Evolutionary conservation across 177 flowering plant species (phyloP).

Genomic region (Vitis hybrid): DNA sequence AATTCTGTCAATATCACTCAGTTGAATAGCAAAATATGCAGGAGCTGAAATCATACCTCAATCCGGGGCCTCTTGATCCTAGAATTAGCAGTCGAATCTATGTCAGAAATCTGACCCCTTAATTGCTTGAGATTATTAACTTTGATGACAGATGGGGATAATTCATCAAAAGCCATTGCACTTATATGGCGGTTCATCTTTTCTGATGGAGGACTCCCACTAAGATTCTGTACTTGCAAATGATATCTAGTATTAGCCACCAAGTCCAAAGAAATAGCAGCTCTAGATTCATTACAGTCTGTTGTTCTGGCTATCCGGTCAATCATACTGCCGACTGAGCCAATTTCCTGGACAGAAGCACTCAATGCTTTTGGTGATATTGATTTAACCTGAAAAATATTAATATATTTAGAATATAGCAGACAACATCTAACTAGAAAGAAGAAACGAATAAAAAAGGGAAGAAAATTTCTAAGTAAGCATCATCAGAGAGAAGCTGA

Average conservation of each 20-base stretch:
- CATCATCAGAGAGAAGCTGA: background rate
- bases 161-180: background rate
- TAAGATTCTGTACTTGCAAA: background rate
- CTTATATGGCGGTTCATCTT: background rate
- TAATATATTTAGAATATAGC: background rate
- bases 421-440: background rate
- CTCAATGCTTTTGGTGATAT: slow-evolving; percentile 1
- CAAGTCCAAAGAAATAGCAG: background rate
- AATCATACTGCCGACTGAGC: background rate
- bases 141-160: background rate
- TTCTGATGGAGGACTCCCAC: background rate
- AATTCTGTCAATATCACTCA: background rate
- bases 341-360: background rate
- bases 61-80: slow-evolving; percentile 1
- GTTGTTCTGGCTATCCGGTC: background rate
- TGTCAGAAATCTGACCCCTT: background rate
- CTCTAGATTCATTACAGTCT: background rate
- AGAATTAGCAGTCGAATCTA: background rate
- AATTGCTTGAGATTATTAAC: background rate
- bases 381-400: slow-evolving; percentile 1
- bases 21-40: too few relatives aligned
- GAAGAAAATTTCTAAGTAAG: background rate
- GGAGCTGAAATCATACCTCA: background rate
- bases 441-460: background rate
- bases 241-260: background rate